phyloP scores from a whole-genome alignment of 148 eudicot species.

The Fagopyrum esculentum region DNA sequence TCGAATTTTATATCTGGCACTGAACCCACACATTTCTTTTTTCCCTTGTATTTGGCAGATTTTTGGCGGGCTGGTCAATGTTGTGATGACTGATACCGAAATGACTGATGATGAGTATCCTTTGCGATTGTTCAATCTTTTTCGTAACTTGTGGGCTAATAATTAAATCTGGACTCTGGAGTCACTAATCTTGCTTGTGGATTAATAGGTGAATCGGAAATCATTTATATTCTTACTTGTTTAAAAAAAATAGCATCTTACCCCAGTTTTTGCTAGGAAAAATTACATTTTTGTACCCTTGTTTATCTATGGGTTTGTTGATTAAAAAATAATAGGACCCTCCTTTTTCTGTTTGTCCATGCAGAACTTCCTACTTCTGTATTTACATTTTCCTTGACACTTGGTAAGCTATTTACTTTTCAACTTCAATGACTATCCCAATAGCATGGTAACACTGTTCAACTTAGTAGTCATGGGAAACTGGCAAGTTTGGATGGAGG shows the following conservation, averaged over 20 bases:
- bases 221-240: background rate
- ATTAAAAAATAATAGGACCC: background rate
- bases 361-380: background rate
- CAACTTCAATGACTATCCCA: slow-evolving; percentile 97
- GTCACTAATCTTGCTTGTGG: background rate
- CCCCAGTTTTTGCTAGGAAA: background rate
- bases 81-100: slow-evolving; percentile 66
- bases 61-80: slow-evolving; percentile 92
- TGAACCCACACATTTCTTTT: background rate
- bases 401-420: slow-evolving; percentile 70
- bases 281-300: background rate
- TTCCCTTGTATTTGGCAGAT: slow-evolving; percentile 34
- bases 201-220: background rate
- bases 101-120: slow-evolving; percentile 91
- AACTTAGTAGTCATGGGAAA: slow-evolving; percentile 86
- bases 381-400: slow-evolving; percentile 43
- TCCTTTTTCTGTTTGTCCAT: background rate
- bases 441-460: slow-evolving; percentile 95
- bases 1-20: background rate
- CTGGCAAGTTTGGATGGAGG: slow-evolving; percentile 99
- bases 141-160: background rate
- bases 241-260: background rate
- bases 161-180: background rate
- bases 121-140: slow-evolving; percentile 14
- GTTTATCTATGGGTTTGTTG: background rate